phyloP scores from a whole-genome alignment of 2,329 filamentous ascomycete species.

The Aureobasidium mangrovei region DNA sequence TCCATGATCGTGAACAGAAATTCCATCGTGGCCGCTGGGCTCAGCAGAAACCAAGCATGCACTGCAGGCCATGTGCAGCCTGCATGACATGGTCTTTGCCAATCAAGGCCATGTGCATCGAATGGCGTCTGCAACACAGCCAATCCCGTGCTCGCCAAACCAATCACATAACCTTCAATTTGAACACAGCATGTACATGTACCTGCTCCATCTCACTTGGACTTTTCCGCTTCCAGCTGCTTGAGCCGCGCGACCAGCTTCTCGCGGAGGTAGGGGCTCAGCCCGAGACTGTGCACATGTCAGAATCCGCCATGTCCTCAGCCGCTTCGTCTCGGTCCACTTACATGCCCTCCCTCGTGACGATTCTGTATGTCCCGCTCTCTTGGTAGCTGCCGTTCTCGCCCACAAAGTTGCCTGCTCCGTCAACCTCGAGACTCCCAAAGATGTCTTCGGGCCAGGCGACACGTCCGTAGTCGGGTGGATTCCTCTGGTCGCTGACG shows the following conservation, averaged over 20 bases:
- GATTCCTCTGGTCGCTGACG: slow-evolving; percentile 50
- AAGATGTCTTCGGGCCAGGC: slow-evolving; percentile 60
- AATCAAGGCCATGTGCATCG: neutral
- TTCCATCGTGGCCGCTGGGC: neutral
- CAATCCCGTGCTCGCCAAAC: neutral
- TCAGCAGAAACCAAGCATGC: neutral
- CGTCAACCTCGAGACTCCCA: slow-evolving; percentile 55
- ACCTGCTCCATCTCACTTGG: neutral
- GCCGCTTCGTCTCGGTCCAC: slow-evolving; percentile 19
- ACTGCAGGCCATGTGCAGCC: neutral
- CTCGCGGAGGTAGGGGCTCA: slow-evolving; percentile 27
- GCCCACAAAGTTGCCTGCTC: slow-evolving; percentile 47
- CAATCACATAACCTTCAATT: neutral
- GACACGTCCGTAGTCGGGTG: slow-evolving; percentile 56
- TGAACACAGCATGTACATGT: neutral
- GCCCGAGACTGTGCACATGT: slow-evolving; percentile 19
- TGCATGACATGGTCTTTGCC: neutral
- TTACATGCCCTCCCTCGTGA: slow-evolving; percentile 53
- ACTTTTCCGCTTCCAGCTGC: slow-evolving; percentile 22
- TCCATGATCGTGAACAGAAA: too few relatives aligned
- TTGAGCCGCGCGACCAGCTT: slow-evolving; percentile 27
- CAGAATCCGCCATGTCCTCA: neutral
- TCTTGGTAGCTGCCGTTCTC: slow-evolving; percentile 50
- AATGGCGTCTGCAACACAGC: neutral
- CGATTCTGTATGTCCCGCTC: slow-evolving; percentile 53